A percentile compares a stretch with the other conserved stretches of the same genome.
Evolutionary conservation across 1,139 yeast species (phyloP).

Genomic region (Taphrina pruni): DNA sequence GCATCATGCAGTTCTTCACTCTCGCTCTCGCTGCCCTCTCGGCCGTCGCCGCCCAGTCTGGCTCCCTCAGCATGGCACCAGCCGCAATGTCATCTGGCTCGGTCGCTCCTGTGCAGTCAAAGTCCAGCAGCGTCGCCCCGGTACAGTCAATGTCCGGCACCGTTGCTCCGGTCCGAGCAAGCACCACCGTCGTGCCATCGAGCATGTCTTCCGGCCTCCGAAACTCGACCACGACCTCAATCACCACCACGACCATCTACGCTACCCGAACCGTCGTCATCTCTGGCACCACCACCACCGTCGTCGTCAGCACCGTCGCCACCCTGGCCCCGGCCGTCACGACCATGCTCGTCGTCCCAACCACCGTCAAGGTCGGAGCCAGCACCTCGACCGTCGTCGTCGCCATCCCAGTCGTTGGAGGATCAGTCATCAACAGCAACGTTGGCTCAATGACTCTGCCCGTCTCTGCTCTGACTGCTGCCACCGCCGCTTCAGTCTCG

Average conservation of each 20-base stretch:
- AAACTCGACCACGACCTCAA: slow-evolving; percentile 7
- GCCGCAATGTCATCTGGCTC: no score
- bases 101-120: no score
- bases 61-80: no score
- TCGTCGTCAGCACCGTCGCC: slow-evolving; percentile 24
- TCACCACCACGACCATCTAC: slow-evolving; percentile 18
- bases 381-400: slow-evolving; percentile 3
- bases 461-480: slow-evolving; percentile 4
- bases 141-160: neutral
- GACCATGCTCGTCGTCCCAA: slow-evolving; percentile 30
- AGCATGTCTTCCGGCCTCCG: neutral
- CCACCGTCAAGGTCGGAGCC: slow-evolving; percentile 11
- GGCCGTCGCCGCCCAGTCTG: slow-evolving; percentile 18
- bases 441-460: slow-evolving; percentile 25
- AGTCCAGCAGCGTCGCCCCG: neutral
- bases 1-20: slow-evolving; percentile 31
- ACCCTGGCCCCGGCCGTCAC: slow-evolving; percentile 9
- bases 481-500: neutral
- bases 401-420: slow-evolving; percentile 34
- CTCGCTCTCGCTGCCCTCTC: slow-evolving; percentile 22
- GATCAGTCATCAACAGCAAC: slow-evolving; percentile 22
- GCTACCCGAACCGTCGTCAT: slow-evolving; percentile 32
- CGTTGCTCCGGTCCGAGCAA: neutral
- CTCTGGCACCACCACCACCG: slow-evolving; percentile 4
- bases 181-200: neutral